Evolutionary conservation across 495 filamentous ascomycete genomes (phyloP).

Genomic region (Aspergillus cavernicola): DNA sequence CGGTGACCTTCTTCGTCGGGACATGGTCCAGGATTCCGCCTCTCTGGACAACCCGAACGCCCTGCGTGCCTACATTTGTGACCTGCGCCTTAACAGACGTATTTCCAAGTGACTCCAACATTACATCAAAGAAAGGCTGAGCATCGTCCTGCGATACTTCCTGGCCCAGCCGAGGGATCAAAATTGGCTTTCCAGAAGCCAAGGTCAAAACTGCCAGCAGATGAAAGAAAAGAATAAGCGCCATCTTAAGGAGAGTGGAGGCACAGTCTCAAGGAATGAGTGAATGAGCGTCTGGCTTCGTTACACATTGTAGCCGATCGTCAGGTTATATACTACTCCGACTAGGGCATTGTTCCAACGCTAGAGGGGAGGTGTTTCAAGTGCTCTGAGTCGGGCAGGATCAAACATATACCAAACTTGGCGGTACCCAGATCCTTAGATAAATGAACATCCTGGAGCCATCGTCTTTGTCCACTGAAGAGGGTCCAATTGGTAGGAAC

Average conservation of each 20-base stretch:
- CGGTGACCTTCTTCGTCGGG: constrained; percentile 16
- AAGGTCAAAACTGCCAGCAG: constrained; percentile 15
- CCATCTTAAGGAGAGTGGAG: constrained; percentile 12
- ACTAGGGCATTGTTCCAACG: background rate
- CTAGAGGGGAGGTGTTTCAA: too few relatives aligned
- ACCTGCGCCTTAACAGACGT: constrained; percentile 14
- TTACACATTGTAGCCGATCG: background rate
- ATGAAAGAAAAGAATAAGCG: constrained; percentile 13
- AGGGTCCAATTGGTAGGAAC: background rate
- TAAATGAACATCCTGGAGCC: background rate
- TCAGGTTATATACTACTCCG: background rate
- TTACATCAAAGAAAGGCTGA: constrained; percentile 9
- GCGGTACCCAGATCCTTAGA: background rate
- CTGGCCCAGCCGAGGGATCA: constrained; percentile 13
- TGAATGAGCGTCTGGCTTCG: background rate
- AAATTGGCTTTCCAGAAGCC: constrained; percentile 23
- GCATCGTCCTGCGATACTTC: constrained; percentile 15
- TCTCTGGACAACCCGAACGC: constrained; percentile 12
- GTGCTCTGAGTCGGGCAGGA: background rate
- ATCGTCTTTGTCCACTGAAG: background rate
- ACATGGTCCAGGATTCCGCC: constrained; percentile 15
- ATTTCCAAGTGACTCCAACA: constrained; percentile 14
- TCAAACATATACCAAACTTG: constrained; percentile 1
- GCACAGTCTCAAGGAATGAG: background rate
- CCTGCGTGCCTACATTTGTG: constrained; percentile 12